These are phyloP conservation scores for Porcisia hertigi DNA, from an alignment of 208 protist genomes.

Conservation along the genomic window DNA sequence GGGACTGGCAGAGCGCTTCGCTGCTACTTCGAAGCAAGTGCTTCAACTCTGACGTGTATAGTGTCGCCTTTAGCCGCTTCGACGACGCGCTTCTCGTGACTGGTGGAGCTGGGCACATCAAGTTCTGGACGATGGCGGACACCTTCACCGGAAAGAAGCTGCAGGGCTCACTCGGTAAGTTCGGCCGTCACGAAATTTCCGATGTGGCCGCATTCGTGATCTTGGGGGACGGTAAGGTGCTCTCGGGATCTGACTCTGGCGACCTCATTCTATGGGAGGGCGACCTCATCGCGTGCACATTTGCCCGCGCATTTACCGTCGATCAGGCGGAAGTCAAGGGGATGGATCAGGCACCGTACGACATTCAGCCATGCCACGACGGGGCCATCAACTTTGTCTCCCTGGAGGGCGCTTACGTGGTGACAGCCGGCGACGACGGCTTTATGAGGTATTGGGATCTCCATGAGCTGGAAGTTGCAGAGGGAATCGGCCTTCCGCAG, in stretches of 20 bases:
- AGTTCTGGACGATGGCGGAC: constrained; percentile 98
- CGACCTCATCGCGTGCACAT: constrained; percentile 94
- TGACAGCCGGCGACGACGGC: constrained; percentile 96
- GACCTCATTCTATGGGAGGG: constrained; percentile 97
- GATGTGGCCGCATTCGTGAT: constrained; percentile 94
- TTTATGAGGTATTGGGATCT: constrained; percentile 95
- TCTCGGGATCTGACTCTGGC: constrained; percentile 95
- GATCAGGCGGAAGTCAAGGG: constrained; percentile 22
- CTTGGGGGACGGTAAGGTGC: constrained; percentile 94
- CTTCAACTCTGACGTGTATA: constrained; percentile 95
- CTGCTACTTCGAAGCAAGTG: constrained; percentile 96
- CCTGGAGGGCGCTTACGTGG: constrained; percentile 71
- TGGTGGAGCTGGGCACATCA: constrained; percentile 95
- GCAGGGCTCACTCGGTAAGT: constrained; percentile 97
- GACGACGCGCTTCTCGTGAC: constrained; percentile 93
- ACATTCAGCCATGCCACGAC: constrained; percentile 68
- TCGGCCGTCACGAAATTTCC: constrained; percentile 96
- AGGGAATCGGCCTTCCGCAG: constrained; percentile 80
- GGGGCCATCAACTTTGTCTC: constrained; percentile 90
- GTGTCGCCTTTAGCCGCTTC: constrained; percentile 92
- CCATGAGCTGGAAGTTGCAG: constrained; percentile 90
- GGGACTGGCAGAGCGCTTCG: constrained; percentile 91
- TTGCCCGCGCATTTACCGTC: constrained; percentile 56
- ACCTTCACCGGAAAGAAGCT: constrained; percentile 99
- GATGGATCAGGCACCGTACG: constrained; percentile 34